Percentiles rank a stretch among this genome's conserved stretches.
Conservation (phyloP, 75 land plant species). For the Pinus taeda region DNA sequence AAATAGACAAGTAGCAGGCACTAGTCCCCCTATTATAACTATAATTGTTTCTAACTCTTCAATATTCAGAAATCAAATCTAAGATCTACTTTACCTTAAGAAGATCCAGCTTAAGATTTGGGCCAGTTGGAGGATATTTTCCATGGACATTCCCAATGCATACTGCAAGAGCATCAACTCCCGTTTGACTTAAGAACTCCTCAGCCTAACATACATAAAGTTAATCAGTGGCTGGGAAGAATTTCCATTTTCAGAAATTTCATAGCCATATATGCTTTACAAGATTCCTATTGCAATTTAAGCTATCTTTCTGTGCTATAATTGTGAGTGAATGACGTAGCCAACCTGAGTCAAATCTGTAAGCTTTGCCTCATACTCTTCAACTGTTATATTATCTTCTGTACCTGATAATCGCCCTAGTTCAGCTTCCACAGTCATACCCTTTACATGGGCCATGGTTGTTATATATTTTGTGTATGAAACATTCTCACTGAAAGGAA, state of each 20-base stretch:
- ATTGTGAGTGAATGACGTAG: neutral
- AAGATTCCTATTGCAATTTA: neutral
- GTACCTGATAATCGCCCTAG: constrained; percentile 95
- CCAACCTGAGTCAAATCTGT: constrained; percentile 81
- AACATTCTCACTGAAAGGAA: constrained; percentile 75
- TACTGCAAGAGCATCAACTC: constrained; percentile 96
- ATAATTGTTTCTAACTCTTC: neutral
- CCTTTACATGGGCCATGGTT: constrained; percentile 59
- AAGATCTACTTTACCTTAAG: constrained; percentile 58
- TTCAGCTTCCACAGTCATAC: constrained; percentile 88
- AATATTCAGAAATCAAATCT: neutral
- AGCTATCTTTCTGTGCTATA: neutral
- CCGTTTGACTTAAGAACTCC: constrained; percentile 73
- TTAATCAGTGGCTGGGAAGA: neutral
- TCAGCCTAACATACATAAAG: constrained; percentile 59
- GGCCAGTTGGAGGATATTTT: constrained; percentile 89
- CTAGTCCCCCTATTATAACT: no score
- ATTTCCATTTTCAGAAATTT: neutral
- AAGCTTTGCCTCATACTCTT: constrained; percentile 89
- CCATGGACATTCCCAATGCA: constrained; percentile 99
- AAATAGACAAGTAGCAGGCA: neutral
- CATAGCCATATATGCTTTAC: neutral
- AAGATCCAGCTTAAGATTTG: constrained; percentile 84
- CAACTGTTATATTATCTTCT: constrained; percentile 91
- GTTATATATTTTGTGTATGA: constrained; percentile 66